Evolutionary conservation across 2,329 filamentous ascomycete species (phyloP).

Genomic region (Escovopsis weberi): DNA sequence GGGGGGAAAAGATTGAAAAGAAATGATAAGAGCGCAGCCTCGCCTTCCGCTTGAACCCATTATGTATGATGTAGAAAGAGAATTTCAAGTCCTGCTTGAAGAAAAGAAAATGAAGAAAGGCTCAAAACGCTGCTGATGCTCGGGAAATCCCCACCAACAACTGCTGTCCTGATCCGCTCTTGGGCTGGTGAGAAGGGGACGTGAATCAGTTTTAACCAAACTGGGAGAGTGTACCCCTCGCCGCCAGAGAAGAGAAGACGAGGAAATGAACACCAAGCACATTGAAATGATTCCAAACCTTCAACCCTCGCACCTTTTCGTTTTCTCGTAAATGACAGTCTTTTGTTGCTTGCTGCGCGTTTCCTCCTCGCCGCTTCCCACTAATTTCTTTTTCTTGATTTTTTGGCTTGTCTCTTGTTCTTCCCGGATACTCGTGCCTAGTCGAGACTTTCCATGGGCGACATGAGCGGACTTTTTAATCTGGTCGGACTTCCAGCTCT

Average conservation of each 20-base stretch:
- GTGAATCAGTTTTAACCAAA: neutral
- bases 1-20: too few relatives aligned
- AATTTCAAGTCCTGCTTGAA: neutral
- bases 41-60: neutral
- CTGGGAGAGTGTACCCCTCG: neutral
- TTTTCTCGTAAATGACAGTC: too few relatives aligned
- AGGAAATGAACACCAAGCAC: neutral
- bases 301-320: too few relatives aligned
- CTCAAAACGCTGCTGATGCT: too few relatives aligned
- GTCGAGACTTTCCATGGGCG: too few relatives aligned
- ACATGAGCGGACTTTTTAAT: conserved; percentile 38
- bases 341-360: too few relatives aligned
- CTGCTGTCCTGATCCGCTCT: neutral
- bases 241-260: neutral
- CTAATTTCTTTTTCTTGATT: too few relatives aligned
- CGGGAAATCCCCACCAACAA: neutral
- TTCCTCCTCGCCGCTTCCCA: too few relatives aligned
- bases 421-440: too few relatives aligned
- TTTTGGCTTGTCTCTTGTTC: too few relatives aligned
- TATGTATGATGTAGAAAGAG: neutral
- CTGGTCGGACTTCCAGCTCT: conserved; percentile 43
- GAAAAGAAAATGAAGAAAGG: neutral
- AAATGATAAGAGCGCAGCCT: neutral
- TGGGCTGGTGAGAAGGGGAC: neutral
- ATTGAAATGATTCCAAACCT: too few relatives aligned